These are phyloP conservation scores for Mycena filopes DNA, from an alignment of 768 basidiomycete genomes.

Conservation along the genomic window DNA sequence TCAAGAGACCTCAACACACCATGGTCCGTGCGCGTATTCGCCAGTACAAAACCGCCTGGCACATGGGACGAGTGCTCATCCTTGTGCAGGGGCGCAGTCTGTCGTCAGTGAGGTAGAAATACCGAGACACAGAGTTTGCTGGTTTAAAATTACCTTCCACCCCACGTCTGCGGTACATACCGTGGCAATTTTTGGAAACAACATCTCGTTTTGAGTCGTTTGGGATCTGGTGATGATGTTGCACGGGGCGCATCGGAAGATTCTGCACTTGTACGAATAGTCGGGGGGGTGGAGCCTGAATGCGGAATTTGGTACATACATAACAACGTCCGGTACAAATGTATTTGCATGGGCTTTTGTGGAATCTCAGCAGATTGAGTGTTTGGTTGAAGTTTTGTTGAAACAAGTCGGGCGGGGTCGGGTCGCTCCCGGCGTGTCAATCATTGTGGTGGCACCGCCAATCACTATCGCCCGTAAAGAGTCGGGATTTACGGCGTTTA, in stretches of 20 bases:
- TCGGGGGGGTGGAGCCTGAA: too few species aligned
- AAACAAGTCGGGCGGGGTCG: too few species aligned
- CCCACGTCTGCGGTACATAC: conserved; percentile 13
- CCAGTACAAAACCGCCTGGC: background rate
- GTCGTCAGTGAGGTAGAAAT: conserved; percentile 22
- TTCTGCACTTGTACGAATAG: background rate
- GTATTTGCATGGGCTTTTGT: too few species aligned
- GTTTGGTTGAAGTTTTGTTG: too few species aligned
- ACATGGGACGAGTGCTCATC: background rate
- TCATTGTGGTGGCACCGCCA: too few species aligned
- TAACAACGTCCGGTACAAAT: too few species aligned
- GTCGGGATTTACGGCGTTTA: too few species aligned
- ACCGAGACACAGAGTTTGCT: conserved; percentile 23
- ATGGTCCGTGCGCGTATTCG: conserved; percentile 7
- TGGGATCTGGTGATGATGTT: conserved; percentile 5
- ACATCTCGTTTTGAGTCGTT: background rate
- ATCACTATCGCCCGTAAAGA: too few species aligned
- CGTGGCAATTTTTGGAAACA: conserved; percentile 20
- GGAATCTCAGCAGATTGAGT: too few species aligned
- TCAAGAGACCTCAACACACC: background rate
- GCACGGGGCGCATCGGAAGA: background rate
- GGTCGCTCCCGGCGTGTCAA: too few species aligned
- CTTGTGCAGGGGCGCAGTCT: conserved; percentile 22
- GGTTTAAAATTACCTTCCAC: conserved; percentile 19
- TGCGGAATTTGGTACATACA: too few species aligned